These are phyloP conservation scores for Rhizopus microsporus DNA, from an alignment of 371 early-diverging fungal species.

Conservation along the genomic window DNA sequence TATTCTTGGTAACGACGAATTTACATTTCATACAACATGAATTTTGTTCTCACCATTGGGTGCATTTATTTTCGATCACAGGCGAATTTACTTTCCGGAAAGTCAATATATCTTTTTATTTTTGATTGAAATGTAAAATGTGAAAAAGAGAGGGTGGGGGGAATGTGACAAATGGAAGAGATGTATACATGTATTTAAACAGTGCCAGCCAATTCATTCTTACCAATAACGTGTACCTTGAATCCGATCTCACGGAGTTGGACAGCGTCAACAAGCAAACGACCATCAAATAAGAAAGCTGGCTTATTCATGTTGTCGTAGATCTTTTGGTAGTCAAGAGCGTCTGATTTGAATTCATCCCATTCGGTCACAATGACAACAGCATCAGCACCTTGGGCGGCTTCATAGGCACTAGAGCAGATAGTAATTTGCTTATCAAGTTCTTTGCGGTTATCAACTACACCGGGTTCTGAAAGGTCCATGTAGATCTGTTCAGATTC, in stretches of 20 bases:
- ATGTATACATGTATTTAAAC: slow-evolving; percentile 21
- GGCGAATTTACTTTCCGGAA: no score
- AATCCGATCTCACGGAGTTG: slow-evolving; percentile 83
- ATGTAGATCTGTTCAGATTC: slow-evolving; percentile 75
- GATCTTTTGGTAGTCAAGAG: slow-evolving; percentile 72
- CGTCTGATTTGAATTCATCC: slow-evolving; percentile 83
- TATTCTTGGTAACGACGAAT: no score
- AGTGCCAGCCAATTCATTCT: slow-evolving; percentile 58
- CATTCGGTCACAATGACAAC: slow-evolving; percentile 90
- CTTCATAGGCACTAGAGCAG: slow-evolving; percentile 65
- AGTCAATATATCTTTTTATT: no score
- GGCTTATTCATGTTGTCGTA: slow-evolving; percentile 83
- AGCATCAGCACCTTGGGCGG: slow-evolving; percentile 77
- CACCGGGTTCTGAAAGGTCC: slow-evolving; percentile 77
- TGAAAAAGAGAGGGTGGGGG: neutral
- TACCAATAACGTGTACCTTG: slow-evolving; percentile 82
- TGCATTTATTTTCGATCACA: no score
- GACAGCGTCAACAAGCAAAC: slow-evolving; percentile 77
- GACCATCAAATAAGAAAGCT: slow-evolving; percentile 94
- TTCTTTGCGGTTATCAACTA: slow-evolving; percentile 60
- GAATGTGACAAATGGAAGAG: no score
- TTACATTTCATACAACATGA: no score
- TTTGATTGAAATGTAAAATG: neutral
- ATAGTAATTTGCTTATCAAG: slow-evolving; percentile 70
- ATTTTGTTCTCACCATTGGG: no score